phyloP scores from a whole-genome alignment of 164 flowering plant genomes.

The Piper longum region DNA sequence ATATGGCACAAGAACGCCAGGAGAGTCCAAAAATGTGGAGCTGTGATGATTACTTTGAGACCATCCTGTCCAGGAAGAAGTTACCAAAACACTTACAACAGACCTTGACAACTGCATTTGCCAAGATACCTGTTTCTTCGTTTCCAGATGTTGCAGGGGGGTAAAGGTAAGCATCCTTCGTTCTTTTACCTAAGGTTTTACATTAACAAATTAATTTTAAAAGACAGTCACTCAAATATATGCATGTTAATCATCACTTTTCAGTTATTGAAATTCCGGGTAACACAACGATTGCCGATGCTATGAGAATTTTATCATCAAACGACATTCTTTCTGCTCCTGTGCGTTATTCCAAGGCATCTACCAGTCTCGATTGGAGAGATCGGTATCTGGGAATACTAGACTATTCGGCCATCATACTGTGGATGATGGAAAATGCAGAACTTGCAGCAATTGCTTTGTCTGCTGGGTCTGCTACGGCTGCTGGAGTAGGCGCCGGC shows the following conservation, averaged over 20 bases:
- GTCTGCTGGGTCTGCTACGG: conserved; percentile 63
- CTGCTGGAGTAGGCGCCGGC: conserved; percentile 82
- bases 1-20: conserved; percentile 1
- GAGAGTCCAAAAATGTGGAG: conserved; percentile 19
- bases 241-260: not conserved
- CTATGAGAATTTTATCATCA: conserved; percentile 58
- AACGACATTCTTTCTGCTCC: conserved; percentile 77
- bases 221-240: not conserved
- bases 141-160: conserved; percentile 72
- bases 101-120: conserved; percentile 54
- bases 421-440: conserved; percentile 87
- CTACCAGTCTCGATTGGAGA: conserved; percentile 44
- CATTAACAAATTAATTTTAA: not conserved
- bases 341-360: conserved; percentile 45
- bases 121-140: conserved; percentile 60
- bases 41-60: conserved; percentile 68
- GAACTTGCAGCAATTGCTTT: conserved; percentile 78
- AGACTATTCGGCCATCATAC: conserved; percentile 66
- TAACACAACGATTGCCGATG: conserved; percentile 53
- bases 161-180: conserved; percentile 37
- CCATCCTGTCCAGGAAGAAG: conserved; percentile 65
- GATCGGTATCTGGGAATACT: conserved; percentile 71
- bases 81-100: conserved; percentile 55
- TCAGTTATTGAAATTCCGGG: conserved; percentile 77
- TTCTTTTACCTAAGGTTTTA: not conserved